Evolutionary conservation across 345 rosid genomes (phyloP), one percentile per base, ranked within the genome.

Genomic region (Eucalyptus regnans): DNA sequence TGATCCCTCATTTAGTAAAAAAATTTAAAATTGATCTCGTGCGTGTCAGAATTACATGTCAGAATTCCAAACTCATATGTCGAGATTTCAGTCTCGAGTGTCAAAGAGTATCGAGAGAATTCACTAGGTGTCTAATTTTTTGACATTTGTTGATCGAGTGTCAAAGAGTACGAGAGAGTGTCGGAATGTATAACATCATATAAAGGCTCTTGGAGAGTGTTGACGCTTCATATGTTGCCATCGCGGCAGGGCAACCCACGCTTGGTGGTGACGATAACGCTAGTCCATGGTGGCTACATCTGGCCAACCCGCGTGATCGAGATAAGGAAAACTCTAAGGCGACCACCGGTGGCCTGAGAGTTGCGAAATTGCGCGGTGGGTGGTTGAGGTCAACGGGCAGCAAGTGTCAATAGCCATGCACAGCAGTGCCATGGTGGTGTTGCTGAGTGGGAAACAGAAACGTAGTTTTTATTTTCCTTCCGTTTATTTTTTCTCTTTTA

Each of bases 21-120:
- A 1, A 0, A 0, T 52, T 52, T 52, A 1, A 52, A 52, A 52
- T 52, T 52, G 5, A 18, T 17, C 2, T 0, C 0, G 0, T 18
- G 10, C 0, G 0, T 52, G 4, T 52, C 2, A 4, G 23, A 52
- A 52, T 52, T 52, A 7, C 9, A 52, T 52, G 58, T 7, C 1
- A 8, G 1, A 0, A 52, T 52, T 52, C 58, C 25, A 52, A 52
- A 52, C 58, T 52, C 0, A 0, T 0, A 18, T 18, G 58, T 18
- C 2, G 58, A 0, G 58, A 52, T 52, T 52, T 52, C 4, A 0
- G 1, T 23, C 23, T 52, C 1, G 0, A 52, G 25, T 1, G 1
- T 52, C 4, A 0, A 0, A 20, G 10, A 52, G 4, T 20, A 18
- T 52, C 0, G 2, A 52, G 1, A 18, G 2, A 52, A 52, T 52